A percentile compares a stretch with the other conserved stretches of the same genome.
phyloP scores from a whole-genome alignment of 1,284 basidiomycete genomes.

The Melanopsichium pennsylvanicum region DNA sequence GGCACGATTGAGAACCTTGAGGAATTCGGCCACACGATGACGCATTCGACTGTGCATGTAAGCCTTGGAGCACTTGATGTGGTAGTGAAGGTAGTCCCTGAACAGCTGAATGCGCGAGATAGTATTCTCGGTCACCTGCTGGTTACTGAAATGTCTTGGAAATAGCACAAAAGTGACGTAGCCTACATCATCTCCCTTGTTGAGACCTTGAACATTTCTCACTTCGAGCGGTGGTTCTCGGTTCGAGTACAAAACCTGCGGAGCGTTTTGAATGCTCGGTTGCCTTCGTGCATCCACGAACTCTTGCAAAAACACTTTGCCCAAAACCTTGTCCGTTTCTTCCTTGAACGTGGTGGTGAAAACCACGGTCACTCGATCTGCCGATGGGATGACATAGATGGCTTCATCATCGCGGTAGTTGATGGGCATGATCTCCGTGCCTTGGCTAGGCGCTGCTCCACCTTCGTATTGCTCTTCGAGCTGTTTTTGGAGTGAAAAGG shows the following conservation, averaged over 20 bases:
- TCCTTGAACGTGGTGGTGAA: constrained; percentile 97
- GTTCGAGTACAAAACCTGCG: constrained; percentile 96
- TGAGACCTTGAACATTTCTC: constrained; percentile 81
- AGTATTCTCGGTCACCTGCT: constrained; percentile 77
- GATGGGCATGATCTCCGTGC: constrained; percentile 85
- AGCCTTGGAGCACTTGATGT: constrained; percentile 97
- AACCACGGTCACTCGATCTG: constrained; percentile 95
- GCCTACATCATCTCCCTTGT: constrained; percentile 87
- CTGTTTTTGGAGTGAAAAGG: constrained; percentile 85
- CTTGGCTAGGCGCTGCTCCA: constrained; percentile 59
- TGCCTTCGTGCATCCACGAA: constrained; percentile 96
- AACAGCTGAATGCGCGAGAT: constrained; percentile 97
- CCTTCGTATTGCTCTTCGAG: constrained; percentile 75
- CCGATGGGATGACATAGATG: constrained; percentile 90
- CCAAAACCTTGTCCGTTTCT: constrained; percentile 95
- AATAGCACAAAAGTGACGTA: constrained; percentile 99
- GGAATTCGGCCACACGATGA: constrained; percentile 91
- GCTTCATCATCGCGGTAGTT: constrained; percentile 93
- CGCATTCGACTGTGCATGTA: constrained; percentile 99
- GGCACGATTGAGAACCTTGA: constrained; percentile 97
- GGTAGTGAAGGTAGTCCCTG: constrained; percentile 98
- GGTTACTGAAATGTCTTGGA: constrained; percentile 89
- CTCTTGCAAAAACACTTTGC: constrained; percentile 98
- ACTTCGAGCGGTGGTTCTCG: constrained; percentile 96
- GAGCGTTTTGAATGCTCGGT: constrained; percentile 92